Conservation (phyloP, 306 rosid species). For the Inga leiocalycina region DNA sequence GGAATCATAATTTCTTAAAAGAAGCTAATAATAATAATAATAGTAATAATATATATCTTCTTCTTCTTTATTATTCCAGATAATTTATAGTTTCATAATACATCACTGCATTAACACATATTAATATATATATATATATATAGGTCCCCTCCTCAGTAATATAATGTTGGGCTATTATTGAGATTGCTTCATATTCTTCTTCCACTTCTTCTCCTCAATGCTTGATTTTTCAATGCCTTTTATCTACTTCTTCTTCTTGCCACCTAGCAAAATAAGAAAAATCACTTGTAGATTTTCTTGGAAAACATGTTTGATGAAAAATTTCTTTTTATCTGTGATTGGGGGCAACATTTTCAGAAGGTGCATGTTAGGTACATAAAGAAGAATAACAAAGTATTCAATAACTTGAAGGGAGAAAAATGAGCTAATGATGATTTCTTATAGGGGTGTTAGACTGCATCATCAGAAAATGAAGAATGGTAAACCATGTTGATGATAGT, state of each 20-base stretch:
- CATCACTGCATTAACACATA: neutral
- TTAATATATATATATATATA: neutral
- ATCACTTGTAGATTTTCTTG: neutral
- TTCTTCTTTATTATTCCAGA: no score
- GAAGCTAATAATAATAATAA: neutral
- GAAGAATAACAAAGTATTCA: neutral
- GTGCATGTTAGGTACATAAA: neutral
- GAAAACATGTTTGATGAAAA: neutral
- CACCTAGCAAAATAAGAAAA: neutral
- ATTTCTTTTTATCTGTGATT: neutral
- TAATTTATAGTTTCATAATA: neutral
- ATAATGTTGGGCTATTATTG: neutral
- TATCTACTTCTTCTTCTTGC: neutral
- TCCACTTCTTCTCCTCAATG: neutral
- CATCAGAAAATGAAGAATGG: no score
- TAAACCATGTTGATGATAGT: no score
- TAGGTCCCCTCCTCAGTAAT: neutral
- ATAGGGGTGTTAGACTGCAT: no score
- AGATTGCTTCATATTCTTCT: no score
- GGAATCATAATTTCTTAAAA: neutral
- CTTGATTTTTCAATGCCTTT: neutral
- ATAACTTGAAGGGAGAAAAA: neutral
- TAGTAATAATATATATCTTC: no score
- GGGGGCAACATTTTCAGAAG: neutral
- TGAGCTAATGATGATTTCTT: neutral